Percentiles rank a stretch among this genome's conserved stretches.
These are phyloP conservation scores for Diutina pseudorugosa DNA, from an alignment of 1,139 yeast genomes.

Conservation along the genomic window DNA sequence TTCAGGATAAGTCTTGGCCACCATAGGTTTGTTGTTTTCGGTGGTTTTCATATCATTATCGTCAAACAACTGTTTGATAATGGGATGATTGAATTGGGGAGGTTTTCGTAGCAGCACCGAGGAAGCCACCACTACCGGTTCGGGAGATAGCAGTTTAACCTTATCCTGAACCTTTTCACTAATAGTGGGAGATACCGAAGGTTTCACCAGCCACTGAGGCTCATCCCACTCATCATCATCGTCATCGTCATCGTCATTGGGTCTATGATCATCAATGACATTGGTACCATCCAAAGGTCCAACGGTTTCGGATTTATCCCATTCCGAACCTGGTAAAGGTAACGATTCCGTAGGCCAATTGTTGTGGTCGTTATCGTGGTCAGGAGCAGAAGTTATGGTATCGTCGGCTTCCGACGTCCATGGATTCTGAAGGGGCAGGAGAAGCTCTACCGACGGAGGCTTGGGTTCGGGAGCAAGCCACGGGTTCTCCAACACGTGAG, in stretches of 20 bases:
- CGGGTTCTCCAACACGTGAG: not conserved
- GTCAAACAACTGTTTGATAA: not conserved
- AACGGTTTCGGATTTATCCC: too few relatives aligned
- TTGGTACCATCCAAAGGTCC: too few relatives aligned
- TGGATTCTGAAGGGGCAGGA: not conserved
- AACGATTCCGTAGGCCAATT: too few relatives aligned
- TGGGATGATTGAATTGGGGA: not conserved
- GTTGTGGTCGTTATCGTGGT: too few relatives aligned
- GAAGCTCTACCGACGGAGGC: not conserved
- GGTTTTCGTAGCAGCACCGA: not conserved
- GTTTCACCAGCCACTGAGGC: not conserved
- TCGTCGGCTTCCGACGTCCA: not conserved
- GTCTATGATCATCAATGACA: too few relatives aligned
- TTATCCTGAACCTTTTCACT: not conserved
- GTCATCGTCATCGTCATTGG: too few relatives aligned
- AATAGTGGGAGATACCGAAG: not conserved
- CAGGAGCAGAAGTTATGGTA: too few relatives aligned
- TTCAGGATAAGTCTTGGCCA: constrained; percentile 22
- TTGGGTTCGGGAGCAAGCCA: not conserved
- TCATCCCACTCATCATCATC: not conserved
- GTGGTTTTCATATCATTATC: not conserved
- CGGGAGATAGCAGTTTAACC: not conserved
- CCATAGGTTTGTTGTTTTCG: not conserved
- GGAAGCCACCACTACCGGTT: not conserved
- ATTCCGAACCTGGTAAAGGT: not conserved